A percentile compares a stretch with the other conserved stretches of the same genome.
phyloP scores from a whole-genome alignment of 345 rosid genomes.

The Gossypium herbaceum region DNA sequence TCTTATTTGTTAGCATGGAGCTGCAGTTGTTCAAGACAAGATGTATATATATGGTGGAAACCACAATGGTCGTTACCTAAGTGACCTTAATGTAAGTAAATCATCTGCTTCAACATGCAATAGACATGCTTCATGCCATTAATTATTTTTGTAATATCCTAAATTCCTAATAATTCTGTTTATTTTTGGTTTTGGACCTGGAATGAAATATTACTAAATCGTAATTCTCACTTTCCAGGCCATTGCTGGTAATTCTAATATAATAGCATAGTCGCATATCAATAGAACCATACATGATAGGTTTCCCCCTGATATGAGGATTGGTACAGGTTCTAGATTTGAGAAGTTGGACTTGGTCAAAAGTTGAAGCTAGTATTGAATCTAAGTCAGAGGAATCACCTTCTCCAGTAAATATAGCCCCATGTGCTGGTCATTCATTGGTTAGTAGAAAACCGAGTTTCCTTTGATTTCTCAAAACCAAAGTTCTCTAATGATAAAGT shows the following conservation, averaged over 20 bases:
- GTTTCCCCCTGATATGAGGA: conserved; percentile 23
- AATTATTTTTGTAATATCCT: not conserved
- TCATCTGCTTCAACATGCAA: conserved; percentile 5
- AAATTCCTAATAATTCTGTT: not conserved
- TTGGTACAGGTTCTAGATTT: conserved; percentile 79
- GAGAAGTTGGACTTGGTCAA: conserved; percentile 96
- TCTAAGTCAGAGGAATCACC: conserved; percentile 51
- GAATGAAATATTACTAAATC: not conserved
- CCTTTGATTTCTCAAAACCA: conserved; percentile 17
- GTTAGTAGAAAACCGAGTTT: conserved; percentile 42
- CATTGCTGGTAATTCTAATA: not conserved
- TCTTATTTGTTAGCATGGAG: conserved; percentile 73
- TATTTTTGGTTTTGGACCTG: not conserved
- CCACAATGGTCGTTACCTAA: conserved; percentile 96
- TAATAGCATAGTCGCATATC: not conserved
- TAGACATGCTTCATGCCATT: not conserved
- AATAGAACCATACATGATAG: not conserved
- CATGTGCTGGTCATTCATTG: conserved; percentile 99
- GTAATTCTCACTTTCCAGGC: not conserved
- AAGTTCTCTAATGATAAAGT: conserved; percentile 16
- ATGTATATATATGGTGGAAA: conserved; percentile 96
- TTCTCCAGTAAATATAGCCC: conserved; percentile 42
- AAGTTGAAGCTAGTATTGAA: conserved; percentile 63
- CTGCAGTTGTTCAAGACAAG: conserved; percentile 81
- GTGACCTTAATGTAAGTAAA: conserved; percentile 86